These are phyloP conservation scores for Zygosaccharomyces sapae DNA, from an alignment of 1,139 yeast species.

Conservation along the genomic window DNA sequence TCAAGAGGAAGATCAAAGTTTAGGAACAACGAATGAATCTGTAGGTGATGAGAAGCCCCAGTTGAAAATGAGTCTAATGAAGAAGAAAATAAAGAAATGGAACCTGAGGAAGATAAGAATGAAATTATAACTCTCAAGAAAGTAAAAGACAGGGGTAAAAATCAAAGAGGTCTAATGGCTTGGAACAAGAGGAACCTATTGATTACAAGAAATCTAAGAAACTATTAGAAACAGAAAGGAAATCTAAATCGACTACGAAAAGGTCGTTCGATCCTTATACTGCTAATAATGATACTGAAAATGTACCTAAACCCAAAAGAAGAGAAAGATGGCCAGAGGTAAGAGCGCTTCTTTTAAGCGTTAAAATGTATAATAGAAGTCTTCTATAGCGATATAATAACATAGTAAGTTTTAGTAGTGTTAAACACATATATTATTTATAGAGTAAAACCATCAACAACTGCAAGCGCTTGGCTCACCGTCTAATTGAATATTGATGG, in stretches of 20 bases:
- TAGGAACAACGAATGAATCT: constrained; percentile 2
- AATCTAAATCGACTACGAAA: constrained; percentile 39
- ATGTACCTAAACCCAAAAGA: constrained; percentile 54
- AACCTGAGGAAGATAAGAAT: constrained; percentile 28
- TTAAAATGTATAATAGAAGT: constrained; percentile 16
- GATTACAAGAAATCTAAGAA: constrained; percentile 51
- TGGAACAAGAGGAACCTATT: constrained; percentile 33
- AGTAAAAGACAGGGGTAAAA: constrained; percentile 19
- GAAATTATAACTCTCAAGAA: constrained; percentile 54
- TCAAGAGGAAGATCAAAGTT: constrained; percentile 4
- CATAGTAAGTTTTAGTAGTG: too few species aligned
- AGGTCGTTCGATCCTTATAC: constrained; percentile 61
- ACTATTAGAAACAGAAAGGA: constrained; percentile 37
- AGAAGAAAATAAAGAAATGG: neutral
- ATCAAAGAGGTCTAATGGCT: constrained; percentile 8
- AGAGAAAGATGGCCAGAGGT: constrained; percentile 42
- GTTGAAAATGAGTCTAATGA: constrained; percentile 10
- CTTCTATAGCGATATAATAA: neutral
- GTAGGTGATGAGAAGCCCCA: constrained; percentile 4
- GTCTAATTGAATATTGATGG: constrained; percentile 89
- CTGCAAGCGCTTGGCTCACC: constrained; percentile 74
- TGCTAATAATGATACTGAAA: constrained; percentile 35
- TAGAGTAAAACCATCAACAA: constrained; percentile 43
- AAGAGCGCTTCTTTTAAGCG: constrained; percentile 48
- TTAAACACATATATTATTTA: neutral